Base-by-base conservation (phyloP, 2,329 filamentous ascomycete genomes). In the Hymenoscyphus albidus region DNA sequence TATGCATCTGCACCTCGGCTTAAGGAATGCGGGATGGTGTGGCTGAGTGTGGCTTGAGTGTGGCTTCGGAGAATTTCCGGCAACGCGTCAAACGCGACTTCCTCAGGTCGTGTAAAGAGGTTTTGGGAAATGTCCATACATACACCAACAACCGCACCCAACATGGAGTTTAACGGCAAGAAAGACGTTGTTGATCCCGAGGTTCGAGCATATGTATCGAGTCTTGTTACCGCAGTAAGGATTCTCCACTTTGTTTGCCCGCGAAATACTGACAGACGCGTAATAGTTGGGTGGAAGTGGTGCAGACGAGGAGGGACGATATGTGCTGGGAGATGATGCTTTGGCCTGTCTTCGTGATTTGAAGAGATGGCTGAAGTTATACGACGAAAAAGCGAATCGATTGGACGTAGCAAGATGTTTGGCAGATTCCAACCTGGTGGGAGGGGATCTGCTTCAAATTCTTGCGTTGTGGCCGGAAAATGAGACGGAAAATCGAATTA, bases 371-470 rank as follows among this genome's bases (percentile, higher is more conserved):
- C 84, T 99, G 70, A 93, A 92, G 71, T 87, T 97, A 68, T 95
- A 95, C 81, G 93, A 97, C 77, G 91, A 96, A 75, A 96, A 96
- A 76, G 87, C 89, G 69, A 96, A 97, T 75, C 89, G 94, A 70
- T 90, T 96, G 82, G 95, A 99, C 75, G 95, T 99, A 65, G 93
- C 94, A 67, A 85, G 95, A 78, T 97, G 93, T 76, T 82, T 98
- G 70, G 89, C 92, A 74, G 93, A 98, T 77, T 90, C 93, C 56
- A 97, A 97, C 74, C 78, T 99, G n/a, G 86, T 98, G 64, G 89
- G 89, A 74, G 91, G 92, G 60, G 95, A 99, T 77, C 79, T 99
- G 63, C 81, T 98, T 64, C 92, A 94, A 63, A 98, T 99, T 69
- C 82, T 99, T 27, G 88, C 92, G 10, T 80, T 87, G 66, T 97